Conservation (phyloP, 768 basidiomycete genomes). For the Kwoniella botswanensis region DNA sequence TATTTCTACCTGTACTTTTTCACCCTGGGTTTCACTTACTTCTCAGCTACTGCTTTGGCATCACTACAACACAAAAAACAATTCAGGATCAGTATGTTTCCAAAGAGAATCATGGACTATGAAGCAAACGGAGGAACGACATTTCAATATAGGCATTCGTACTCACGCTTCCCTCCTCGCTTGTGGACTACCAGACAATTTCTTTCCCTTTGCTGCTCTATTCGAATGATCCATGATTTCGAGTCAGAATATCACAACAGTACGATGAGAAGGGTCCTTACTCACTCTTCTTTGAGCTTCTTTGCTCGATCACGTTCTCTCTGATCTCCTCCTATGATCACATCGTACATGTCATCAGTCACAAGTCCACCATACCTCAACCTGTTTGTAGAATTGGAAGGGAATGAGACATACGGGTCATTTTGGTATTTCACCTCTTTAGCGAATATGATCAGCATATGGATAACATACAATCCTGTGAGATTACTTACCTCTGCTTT, state of each 20-base stretch:
- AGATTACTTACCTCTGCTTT: too few species aligned
- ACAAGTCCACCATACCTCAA: too few species aligned
- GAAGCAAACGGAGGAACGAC: not conserved
- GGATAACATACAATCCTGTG: too few species aligned
- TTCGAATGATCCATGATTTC: not conserved
- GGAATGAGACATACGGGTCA: slow-evolving; percentile 7
- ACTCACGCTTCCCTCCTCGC: slow-evolving; percentile 36
- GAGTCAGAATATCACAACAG: not conserved
- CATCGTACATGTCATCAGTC: not conserved
- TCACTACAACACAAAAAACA: slow-evolving; percentile 8
- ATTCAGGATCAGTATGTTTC: too few species aligned
- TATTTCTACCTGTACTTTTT: not conserved
- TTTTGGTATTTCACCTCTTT: not conserved
- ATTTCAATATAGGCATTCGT: not conserved
- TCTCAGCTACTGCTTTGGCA: slow-evolving; percentile 29
- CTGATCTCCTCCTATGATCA: slow-evolving; percentile 29
- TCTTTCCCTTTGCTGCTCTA: slow-evolving; percentile 28
- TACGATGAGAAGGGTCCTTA: not conserved
- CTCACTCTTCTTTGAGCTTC: slow-evolving; percentile 22
- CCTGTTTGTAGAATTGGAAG: too few species aligned
- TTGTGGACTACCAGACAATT: slow-evolving; percentile 25
- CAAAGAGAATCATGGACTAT: too few species aligned
- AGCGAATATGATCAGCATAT: not conserved
- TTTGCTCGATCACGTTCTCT: slow-evolving; percentile 29
- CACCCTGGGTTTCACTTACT: slow-evolving; percentile 22